Evolutionary conservation across 2,329 filamentous ascomycete genomes (phyloP).

Genomic region (Ceratocystis papillata): DNA sequence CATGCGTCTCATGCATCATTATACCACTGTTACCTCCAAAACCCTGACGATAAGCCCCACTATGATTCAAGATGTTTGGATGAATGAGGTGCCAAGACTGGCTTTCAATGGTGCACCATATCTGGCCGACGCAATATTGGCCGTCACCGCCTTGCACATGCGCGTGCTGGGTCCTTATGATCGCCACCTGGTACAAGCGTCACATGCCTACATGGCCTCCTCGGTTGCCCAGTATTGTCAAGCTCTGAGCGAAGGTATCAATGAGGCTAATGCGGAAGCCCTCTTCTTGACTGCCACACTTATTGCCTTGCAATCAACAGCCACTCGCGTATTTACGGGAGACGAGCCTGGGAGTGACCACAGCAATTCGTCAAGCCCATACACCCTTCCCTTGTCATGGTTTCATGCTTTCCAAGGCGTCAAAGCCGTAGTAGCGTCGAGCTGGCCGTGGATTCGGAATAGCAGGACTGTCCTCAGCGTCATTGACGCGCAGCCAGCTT

Average conservation of each 20-base stretch:
- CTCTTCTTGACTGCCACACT: constrained; percentile 52
- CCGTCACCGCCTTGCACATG: constrained; percentile 53
- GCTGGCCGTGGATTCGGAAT: constrained; percentile 52
- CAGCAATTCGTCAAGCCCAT: constrained; percentile 36
- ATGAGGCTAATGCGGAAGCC: constrained; percentile 48
- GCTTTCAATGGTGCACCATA: constrained; percentile 50
- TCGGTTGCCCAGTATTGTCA: constrained; percentile 51
- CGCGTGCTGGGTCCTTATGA: constrained; percentile 48
- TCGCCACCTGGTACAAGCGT: constrained; percentile 48
- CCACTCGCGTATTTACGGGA: constrained; percentile 51
- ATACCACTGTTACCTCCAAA: constrained; percentile 48
- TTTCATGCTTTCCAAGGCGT: constrained; percentile 59
- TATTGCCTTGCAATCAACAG: constrained; percentile 56
- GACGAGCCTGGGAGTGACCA: constrained; percentile 37
- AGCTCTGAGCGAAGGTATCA: constrained; percentile 46
- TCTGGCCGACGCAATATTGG: constrained; percentile 52
- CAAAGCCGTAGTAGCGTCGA: constrained; percentile 52
- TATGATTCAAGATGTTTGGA: constrained; percentile 47
- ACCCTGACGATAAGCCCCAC: constrained; percentile 47
- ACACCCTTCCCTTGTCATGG: constrained; percentile 51
- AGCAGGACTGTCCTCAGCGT: constrained; percentile 49
- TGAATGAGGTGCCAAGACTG: constrained; percentile 47
- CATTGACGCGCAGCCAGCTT: constrained; percentile 52
- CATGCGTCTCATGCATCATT: constrained; percentile 54
- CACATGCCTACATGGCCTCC: constrained; percentile 54